Evolutionary conservation across 2,329 filamentous ascomycete genomes (phyloP).

Genomic region (Fonsecaea pedrosoi): DNA sequence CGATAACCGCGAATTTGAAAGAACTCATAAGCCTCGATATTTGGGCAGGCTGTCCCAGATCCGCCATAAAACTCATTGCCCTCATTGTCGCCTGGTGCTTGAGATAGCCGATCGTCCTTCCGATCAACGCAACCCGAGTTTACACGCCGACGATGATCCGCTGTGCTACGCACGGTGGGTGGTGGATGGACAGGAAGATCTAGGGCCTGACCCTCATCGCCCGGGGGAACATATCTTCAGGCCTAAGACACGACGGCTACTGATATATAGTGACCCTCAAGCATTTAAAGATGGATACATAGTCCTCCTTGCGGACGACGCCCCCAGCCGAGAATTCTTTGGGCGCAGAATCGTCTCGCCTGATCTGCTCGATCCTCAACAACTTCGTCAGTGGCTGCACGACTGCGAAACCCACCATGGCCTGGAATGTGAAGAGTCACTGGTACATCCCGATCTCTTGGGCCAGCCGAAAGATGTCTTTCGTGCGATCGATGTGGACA

Average conservation of each 20-base stretch:
- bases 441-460: constrained; percentile 38
- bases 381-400: constrained; percentile 36
- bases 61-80: constrained; percentile 35
- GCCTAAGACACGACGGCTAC: constrained; percentile 35
- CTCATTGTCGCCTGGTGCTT: constrained; percentile 40
- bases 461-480: constrained; percentile 35
- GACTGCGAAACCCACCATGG: constrained; percentile 39
- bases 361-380: constrained; percentile 37
- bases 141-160: constrained; percentile 36
- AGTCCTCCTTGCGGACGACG: constrained; percentile 40
- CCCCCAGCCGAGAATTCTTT: constrained; percentile 38
- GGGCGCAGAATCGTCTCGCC: constrained; percentile 36
- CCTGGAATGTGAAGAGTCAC: constrained; percentile 39
- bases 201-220: constrained; percentile 30
- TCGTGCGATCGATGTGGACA: constrained; percentile 39
- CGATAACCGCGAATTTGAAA: constrained; percentile 26
- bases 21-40: constrained; percentile 35
- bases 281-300: constrained; percentile 42
- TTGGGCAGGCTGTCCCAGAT: constrained; percentile 38
- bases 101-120: constrained; percentile 39
- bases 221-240: constrained; percentile 32
- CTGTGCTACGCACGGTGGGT: constrained; percentile 39
- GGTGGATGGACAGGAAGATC: constrained; percentile 40
- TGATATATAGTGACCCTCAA: constrained; percentile 41
- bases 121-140: constrained; percentile 38